Base-by-base conservation (phyloP, 768 basidiomycete species). In the Termitomyces sp. region DNA sequence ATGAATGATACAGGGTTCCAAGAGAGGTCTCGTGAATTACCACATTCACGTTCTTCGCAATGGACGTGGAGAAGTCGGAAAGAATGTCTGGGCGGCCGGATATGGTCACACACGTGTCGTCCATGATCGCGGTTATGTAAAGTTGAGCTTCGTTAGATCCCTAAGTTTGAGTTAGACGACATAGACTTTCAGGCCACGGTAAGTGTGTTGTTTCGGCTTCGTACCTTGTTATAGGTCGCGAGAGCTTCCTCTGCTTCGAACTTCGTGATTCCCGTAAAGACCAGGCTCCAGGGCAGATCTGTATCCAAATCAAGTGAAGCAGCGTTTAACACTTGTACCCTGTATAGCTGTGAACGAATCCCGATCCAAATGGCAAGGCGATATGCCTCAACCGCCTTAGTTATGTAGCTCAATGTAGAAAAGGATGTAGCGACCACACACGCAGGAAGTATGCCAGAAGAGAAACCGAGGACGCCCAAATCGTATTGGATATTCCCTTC, bases 41-140 rank as follows among this genome's bases (percentile, higher is more conserved):
- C 22, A 73, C 73, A 20, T 65, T 56, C 18, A 37, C 41, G 15
- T 54, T 67, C 3, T 70, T 62, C 22, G 76, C 72, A 44, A 82
- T 62, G 7, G 64, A 71, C 16, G 63, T 62, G 7, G 75, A 70
- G 66, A 87, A 85, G 27, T 66, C 66, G 7, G 70, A 65, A 33
- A 88, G 69, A 48, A 76, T 54, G 59, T 82, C 78, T 2, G 85
- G 85, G 51, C 72, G 77, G 24, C 85, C 87, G 2, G 86, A 87
- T 51, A 86, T 70, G 12, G 85, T 85, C 55, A 84, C 70, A 56
- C 75, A 79, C 12, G 63, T 69, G 54, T 76, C 72, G 58, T 79
- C 78, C 51, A 81, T 72, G 58, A 83, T 71, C 9, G 83, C 81
- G 0, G 84, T 85, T 47, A 86, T 69, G 65, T 69, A 75, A 65